Evolutionary conservation across 768 basidiomycete genomes (phyloP).

Genomic region (Hygrocybe coccinea): DNA sequence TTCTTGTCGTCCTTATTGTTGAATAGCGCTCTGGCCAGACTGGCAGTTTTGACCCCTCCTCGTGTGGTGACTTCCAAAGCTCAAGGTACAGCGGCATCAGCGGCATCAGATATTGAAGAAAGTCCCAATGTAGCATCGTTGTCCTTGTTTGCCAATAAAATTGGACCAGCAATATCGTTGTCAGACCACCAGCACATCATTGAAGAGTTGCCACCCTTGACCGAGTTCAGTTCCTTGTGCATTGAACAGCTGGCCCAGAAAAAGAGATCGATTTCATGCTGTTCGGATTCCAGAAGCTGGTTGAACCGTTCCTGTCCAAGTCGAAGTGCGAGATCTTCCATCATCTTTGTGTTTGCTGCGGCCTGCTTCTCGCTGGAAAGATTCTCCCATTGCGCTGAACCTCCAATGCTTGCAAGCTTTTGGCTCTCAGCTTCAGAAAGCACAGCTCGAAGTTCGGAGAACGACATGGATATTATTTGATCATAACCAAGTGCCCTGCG

Average conservation of each 20-base stretch:
- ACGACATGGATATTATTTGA: not conserved
- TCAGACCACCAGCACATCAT: slow-evolving; percentile 16
- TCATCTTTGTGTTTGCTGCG: slow-evolving; percentile 12
- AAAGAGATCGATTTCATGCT: slow-evolving; percentile 21
- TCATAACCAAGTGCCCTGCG: slow-evolving; percentile 10
- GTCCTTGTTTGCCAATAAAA: not conserved
- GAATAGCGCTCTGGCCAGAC: slow-evolving; percentile 24
- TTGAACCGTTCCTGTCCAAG: slow-evolving; percentile 23
- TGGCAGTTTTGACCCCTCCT: slow-evolving; percentile 22
- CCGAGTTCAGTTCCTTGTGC: slow-evolving; percentile 36
- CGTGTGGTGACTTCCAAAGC: slow-evolving; percentile 19
- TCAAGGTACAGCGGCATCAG: slow-evolving; percentile 17
- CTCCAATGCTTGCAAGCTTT: slow-evolving; percentile 25
- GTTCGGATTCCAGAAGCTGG: slow-evolving; percentile 15
- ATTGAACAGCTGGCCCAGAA: slow-evolving; percentile 36
- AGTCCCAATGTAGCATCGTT: no score
- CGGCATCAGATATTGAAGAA: slow-evolving; percentile 7
- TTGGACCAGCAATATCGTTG: slow-evolving; percentile 3
- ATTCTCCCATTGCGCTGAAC: slow-evolving; percentile 21
- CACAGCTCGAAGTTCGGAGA: slow-evolving; percentile 15
- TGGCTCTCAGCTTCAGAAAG: slow-evolving; percentile 15
- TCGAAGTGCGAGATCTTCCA: slow-evolving; percentile 12
- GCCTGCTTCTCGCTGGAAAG: slow-evolving; percentile 19
- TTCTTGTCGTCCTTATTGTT: no score
- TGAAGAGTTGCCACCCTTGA: slow-evolving; percentile 26